These are phyloP conservation scores for Aspergillus jensenii DNA, from an alignment of 2,329 filamentous ascomycete species.

Conservation along the genomic window DNA sequence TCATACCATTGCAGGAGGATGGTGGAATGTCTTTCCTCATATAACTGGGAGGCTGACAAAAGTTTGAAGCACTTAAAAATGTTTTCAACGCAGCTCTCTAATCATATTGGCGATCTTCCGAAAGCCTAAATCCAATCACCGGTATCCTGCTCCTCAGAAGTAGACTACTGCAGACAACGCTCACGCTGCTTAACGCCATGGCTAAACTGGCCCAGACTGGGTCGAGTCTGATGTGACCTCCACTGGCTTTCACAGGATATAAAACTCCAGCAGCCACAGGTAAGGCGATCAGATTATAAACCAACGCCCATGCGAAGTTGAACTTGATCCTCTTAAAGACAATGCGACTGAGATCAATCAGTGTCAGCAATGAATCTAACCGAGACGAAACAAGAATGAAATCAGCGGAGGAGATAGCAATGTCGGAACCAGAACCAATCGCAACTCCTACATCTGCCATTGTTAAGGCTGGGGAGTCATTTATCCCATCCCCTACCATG, in stretches of 20 bases:
- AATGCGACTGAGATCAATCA: conserved; percentile 65
- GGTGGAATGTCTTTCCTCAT: too few relatives aligned
- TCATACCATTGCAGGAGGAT: too few relatives aligned
- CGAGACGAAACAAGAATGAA: conserved; percentile 68
- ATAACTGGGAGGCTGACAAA: too few relatives aligned
- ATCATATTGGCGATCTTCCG: too few relatives aligned
- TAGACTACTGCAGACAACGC: conserved; percentile 73
- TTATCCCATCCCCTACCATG: conserved; percentile 71
- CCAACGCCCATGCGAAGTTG: conserved; percentile 78
- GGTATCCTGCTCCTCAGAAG: too few relatives aligned
- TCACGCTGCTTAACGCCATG: conserved; percentile 80
- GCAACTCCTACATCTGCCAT: conserved; percentile 77
- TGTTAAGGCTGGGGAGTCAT: conserved; percentile 74
- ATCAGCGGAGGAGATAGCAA: conserved; percentile 72
- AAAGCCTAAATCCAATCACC: too few relatives aligned
- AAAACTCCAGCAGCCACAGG: conserved; percentile 76
- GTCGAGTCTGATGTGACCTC: conserved; percentile 19
- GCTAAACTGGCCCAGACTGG: conserved; percentile 70
- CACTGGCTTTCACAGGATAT: conserved; percentile 53
- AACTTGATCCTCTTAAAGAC: conserved; percentile 75
- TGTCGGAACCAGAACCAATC: conserved; percentile 72
- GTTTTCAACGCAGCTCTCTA: too few relatives aligned
- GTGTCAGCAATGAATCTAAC: conserved; percentile 66
- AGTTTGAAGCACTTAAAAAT: too few relatives aligned
- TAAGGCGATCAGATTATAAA: conserved; percentile 74